These are phyloP conservation scores for Jamesozyma gamospora DNA, from an alignment of 805 yeast species.

Conservation along the genomic window DNA sequence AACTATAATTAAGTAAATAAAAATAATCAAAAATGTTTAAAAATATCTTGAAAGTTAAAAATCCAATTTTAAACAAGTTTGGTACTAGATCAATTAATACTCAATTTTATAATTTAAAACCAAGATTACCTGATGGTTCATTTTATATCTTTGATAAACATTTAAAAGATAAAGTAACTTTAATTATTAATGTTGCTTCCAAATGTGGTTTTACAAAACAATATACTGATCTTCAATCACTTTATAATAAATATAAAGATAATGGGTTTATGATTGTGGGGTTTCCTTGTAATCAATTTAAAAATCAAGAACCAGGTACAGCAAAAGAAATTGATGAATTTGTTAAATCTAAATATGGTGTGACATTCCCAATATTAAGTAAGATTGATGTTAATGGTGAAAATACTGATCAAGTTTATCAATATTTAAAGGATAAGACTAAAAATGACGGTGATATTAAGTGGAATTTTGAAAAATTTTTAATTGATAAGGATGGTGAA, in stretches of 20 bases:
- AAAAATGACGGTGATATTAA: slow-evolving; percentile 58
- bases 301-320: slow-evolving; percentile 64
- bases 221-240: slow-evolving; percentile 56
- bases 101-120: slow-evolving; percentile 53
- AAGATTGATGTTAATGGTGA: slow-evolving; percentile 87
- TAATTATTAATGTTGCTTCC: slow-evolving; percentile 82
- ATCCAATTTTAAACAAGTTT: neutral
- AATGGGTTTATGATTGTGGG: slow-evolving; percentile 62
- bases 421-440: slow-evolving; percentile 56
- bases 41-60: neutral
- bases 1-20: no score
- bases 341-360: slow-evolving; percentile 79
- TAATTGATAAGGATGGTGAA: slow-evolving; percentile 43
- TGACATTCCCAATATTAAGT: slow-evolving; percentile 77
- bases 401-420: slow-evolving; percentile 69
- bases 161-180: slow-evolving; percentile 71
- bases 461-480: slow-evolving; percentile 75
- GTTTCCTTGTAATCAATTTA: slow-evolving; percentile 90
- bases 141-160: slow-evolving; percentile 46
- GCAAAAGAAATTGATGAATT: slow-evolving; percentile 61
- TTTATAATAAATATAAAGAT: slow-evolving; percentile 55
- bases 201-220: slow-evolving; percentile 76
- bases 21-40: neutral
- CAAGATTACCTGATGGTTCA: slow-evolving; percentile 49
- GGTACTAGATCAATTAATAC: slow-evolving; percentile 13